Evolutionary conservation across 1,284 basidiomycete species (phyloP), one percentile per base, ranked within the genome.

Genomic region (Rhizoctonia solani): DNA sequence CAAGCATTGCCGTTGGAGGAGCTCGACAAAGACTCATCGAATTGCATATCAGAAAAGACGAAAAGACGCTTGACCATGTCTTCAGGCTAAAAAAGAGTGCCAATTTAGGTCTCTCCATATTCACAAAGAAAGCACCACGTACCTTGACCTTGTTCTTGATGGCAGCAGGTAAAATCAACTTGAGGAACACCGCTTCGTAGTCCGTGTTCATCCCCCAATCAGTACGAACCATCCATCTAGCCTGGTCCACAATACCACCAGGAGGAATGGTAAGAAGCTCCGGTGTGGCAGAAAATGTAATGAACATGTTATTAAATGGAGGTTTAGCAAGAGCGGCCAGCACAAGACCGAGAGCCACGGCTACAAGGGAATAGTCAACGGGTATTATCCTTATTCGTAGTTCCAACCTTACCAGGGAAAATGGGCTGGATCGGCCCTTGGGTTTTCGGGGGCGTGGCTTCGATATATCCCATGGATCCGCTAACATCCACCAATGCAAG

Each of bases 11-110:
- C 67, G 0, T 69, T 53, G 23, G 46, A 41, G 29, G 32, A 6
- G 55, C 72, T 2, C 6, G 49, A 41, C 34, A 63, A 53, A 61
- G 78, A 76, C 2, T 68, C 66, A 73, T 90, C 86, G 70, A 90
- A 90, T 76, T 90, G 87, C 89, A 90, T 90, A 73, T 90, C 87
- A 3, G 82, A 83, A 74, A 91, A 90, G 46, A 90, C 80, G 72
- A 90, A 89, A 0, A 91, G 75, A 13, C 85, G 81, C 77, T 88
- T 86, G 76, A 70, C 67, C 88, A 90, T 90, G 59, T 89, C 82
- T 56, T 86, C 85, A 67, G 80, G 81, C 65, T 66, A 5, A 23
- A 27, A 21, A 25, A 5, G 6, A 11, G 16, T 39, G 6, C 23
- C 23, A 21, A 49, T 3, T 49, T 14, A 25, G 46, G n/a, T 6